These are phyloP conservation scores for Xylaria sp. DNA, from an alignment of 2,329 filamentous ascomycete genomes.

Conservation along the genomic window DNA sequence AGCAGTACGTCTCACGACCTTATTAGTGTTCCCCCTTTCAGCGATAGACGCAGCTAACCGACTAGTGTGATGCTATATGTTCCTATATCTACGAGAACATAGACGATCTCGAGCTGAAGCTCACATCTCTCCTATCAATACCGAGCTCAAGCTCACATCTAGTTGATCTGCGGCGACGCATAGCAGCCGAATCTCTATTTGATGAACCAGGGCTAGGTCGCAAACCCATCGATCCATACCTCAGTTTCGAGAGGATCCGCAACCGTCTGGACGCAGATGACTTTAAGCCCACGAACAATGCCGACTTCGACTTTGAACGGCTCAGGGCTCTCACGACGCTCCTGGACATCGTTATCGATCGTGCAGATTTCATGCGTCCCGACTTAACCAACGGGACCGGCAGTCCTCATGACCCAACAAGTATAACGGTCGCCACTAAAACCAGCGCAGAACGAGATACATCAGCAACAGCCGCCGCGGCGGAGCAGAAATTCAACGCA, in stretches of 20 bases:
- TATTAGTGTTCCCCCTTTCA: background rate
- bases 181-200: conserved; percentile 74
- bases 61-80: conserved; percentile 62
- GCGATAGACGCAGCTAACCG: conserved; percentile 10
- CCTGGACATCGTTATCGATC: conserved; percentile 80
- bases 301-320: conserved; percentile 77
- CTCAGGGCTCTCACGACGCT: conserved; percentile 74
- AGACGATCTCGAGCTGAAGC: conserved; percentile 62
- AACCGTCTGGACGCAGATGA: conserved; percentile 59
- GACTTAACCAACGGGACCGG: background rate
- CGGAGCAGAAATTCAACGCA: conserved; percentile 69
- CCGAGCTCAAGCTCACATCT: conserved; percentile 62
- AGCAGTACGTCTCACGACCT: conserved; percentile 54
- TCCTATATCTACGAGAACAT: conserved; percentile 60
- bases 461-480: background rate
- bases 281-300: conserved; percentile 61
- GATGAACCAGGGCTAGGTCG: conserved; percentile 57
- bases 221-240: conserved; percentile 54
- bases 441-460: background rate
- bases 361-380: conserved; percentile 58
- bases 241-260: conserved; percentile 59
- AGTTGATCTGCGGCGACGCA: conserved; percentile 71
- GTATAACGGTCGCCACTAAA: conserved; percentile 50
- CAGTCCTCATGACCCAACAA: conserved; percentile 50
- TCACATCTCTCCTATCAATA: conserved; percentile 68